phyloP scores from a whole-genome alignment of 768 basidiomycete genomes.

The Boletus rex-veris region DNA sequence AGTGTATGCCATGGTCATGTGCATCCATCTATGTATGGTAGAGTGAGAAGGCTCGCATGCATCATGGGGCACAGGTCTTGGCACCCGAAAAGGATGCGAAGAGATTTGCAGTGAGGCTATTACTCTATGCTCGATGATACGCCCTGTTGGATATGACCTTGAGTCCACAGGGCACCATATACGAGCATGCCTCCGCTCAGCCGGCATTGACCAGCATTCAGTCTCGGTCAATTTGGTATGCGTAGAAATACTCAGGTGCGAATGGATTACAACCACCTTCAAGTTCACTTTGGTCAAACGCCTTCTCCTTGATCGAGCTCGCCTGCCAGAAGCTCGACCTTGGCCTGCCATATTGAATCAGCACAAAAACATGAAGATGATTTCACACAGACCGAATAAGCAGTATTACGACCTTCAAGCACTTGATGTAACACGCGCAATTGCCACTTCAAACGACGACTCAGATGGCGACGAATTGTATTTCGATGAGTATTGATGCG shows the following conservation, averaged over 20 bases:
- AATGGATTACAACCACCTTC: not conserved
- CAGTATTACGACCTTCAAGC: constrained; percentile 63
- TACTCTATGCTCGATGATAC: constrained; percentile 76
- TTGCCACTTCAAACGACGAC: constrained; percentile 67
- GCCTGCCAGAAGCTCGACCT: constrained; percentile 57
- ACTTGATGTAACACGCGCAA: constrained; percentile 57
- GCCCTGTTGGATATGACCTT: constrained; percentile 60
- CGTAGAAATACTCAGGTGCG: not conserved
- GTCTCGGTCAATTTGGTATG: not conserved
- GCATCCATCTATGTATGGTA: not conserved
- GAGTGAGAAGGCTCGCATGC: not conserved
- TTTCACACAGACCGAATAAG: constrained; percentile 53
- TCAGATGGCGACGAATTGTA: constrained; percentile 46
- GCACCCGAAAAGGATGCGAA: not conserved
- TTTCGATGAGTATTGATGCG: constrained; percentile 37
- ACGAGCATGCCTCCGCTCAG: constrained; percentile 46
- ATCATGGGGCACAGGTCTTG: not conserved
- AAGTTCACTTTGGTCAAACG: constrained; percentile 30
- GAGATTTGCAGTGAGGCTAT: constrained; percentile 3
- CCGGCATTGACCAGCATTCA: not conserved
- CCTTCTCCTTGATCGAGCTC: constrained; percentile 66
- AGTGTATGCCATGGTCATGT: constrained; percentile 12
- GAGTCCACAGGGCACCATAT: constrained; percentile 71
- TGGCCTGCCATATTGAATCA: constrained; percentile 39
- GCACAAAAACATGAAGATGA: not conserved